These are phyloP conservation scores for Acidiella bohemica DNA, from an alignment of 495 filamentous ascomycete species.

Conservation along the genomic window DNA sequence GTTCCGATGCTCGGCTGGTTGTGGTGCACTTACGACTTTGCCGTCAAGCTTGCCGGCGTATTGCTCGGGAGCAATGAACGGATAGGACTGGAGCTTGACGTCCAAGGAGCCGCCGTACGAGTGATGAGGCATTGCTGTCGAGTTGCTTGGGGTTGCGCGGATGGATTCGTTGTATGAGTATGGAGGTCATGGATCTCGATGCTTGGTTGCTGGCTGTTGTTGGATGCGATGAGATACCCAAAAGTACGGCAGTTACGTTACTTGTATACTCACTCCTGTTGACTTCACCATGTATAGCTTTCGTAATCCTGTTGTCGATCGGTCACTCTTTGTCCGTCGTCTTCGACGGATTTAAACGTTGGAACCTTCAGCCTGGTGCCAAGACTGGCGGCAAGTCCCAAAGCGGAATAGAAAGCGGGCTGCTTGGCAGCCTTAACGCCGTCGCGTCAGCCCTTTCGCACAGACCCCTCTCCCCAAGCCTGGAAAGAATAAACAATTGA, in stretches of 20 bases:
- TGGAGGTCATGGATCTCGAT: neutral
- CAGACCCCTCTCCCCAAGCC: no score
- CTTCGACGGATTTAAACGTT: neutral
- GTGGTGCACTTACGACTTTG: constrained; percentile 3
- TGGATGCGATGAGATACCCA: no score
- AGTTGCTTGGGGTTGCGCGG: neutral
- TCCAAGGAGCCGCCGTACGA: no score
- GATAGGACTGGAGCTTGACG: constrained; percentile 8
- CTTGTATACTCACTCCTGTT: no score
- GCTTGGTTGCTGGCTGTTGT: neutral
- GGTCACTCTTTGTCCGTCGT: neutral
- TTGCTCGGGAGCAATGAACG: constrained; percentile 3
- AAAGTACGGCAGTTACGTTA: no score
- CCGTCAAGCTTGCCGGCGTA: constrained; percentile 7
- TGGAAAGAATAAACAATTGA: no score
- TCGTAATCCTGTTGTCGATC: neutral
- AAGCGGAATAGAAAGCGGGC: no score
- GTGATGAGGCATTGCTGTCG: no score
- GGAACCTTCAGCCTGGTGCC: neutral
- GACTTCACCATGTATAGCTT: neutral
- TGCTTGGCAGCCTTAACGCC: no score
- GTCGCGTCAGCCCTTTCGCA: no score
- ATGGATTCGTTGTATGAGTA: neutral
- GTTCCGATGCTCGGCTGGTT: neutral
- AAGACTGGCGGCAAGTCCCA: neutral